phyloP scores from a whole-genome alignment of 176 grass and related monocot species.

The Secale cereale region DNA sequence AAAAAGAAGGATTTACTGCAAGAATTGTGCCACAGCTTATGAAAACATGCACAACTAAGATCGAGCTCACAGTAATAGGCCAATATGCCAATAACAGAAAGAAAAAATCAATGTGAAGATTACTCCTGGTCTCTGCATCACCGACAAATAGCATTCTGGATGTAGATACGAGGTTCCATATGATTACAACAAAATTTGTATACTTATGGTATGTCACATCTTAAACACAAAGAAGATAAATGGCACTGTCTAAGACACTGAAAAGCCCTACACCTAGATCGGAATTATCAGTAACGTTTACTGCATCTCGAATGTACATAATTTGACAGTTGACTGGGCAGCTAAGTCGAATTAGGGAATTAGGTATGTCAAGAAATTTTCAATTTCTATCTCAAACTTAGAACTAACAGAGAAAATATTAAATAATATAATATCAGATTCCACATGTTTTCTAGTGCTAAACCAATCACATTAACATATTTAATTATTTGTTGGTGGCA shows the following conservation, averaged over 20 bases:
- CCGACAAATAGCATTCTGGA: not conserved
- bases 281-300: not conserved
- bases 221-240: conserved; percentile 3
- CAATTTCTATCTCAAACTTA: not conserved
- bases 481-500: not conserved
- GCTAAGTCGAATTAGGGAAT: conserved; percentile 14
- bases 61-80: not conserved
- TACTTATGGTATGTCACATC: not conserved
- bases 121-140: not conserved
- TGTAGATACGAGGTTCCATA: not conserved
- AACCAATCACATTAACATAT: not conserved
- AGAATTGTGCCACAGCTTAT: not conserved
- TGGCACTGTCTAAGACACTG: not conserved
- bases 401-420: not conserved
- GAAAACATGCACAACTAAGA: not conserved
- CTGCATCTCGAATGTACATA: not conserved
- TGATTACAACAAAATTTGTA: not conserved
- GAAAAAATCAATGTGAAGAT: not conserved
- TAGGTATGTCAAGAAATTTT: not conserved
- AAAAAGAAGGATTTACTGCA: not conserved
- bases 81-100: not conserved
- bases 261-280: not conserved
- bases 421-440: not conserved
- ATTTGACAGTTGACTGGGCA: not conserved
- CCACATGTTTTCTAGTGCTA: not conserved